phyloP scores from a whole-genome alignment of 805 yeast genomes.

The Saccharomycopsis sp. region DNA sequence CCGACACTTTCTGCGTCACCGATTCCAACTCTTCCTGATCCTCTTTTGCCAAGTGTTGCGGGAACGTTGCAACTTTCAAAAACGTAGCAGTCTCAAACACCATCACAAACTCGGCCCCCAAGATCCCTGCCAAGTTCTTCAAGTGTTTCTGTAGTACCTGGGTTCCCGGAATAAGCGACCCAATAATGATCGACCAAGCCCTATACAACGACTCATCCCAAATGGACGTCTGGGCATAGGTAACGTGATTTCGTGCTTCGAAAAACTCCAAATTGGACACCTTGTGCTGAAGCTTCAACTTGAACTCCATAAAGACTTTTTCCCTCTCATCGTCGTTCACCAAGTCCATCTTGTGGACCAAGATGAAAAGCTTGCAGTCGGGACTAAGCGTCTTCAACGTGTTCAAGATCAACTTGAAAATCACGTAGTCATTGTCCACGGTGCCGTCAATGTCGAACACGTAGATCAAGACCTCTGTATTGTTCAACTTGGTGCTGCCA shows the following conservation, averaged over 20 bases:
- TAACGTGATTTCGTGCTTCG: slow-evolving; percentile 31
- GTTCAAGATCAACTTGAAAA: slow-evolving; percentile 73
- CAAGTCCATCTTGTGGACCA: slow-evolving; percentile 93
- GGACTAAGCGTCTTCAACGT: slow-evolving; percentile 81
- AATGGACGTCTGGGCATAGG: slow-evolving; percentile 79
- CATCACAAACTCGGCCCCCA: slow-evolving; percentile 84
- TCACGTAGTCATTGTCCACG: slow-evolving; percentile 85
- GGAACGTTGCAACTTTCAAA: slow-evolving; percentile 44
- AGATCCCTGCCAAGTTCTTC: slow-evolving; percentile 56
- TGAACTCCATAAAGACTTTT: slow-evolving; percentile 79
- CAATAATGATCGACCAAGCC: slow-evolving; percentile 96
- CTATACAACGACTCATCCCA: slow-evolving; percentile 96
- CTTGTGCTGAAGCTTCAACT: slow-evolving; percentile 53
- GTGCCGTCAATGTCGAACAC: slow-evolving; percentile 94
- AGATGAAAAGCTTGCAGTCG: slow-evolving; percentile 80
- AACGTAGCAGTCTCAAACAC: slow-evolving; percentile 91
- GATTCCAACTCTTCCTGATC: slow-evolving; percentile 12
- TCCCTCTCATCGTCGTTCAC: slow-evolving; percentile 81
- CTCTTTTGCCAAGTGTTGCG: slow-evolving; percentile 31
- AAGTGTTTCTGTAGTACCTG: slow-evolving; percentile 67
- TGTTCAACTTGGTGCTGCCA: slow-evolving; percentile 39
- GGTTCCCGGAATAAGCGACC: slow-evolving; percentile 91
- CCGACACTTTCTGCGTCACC: slow-evolving; percentile 33
- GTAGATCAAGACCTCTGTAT: slow-evolving; percentile 88
- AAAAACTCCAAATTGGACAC: slow-evolving; percentile 8